Base-by-base conservation (phyloP, 192 early-diverging fungal species). In the Podila epigama region DNA sequence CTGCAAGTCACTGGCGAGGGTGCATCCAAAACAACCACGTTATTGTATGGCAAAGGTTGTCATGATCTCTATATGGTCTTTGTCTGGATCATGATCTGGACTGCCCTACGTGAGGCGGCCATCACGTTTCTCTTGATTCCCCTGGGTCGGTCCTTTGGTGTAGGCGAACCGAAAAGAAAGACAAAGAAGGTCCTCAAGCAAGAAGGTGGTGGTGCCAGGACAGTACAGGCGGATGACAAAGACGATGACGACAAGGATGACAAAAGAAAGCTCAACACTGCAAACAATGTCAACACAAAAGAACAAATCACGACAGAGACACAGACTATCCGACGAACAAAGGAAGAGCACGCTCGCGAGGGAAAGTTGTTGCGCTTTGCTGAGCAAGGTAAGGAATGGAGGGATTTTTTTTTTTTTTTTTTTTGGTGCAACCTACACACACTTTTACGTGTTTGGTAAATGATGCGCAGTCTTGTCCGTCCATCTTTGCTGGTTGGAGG, bases 51-150 rank as follows among this genome's bases (percentile, higher is more conserved):
- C 41, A 88, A 86, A 35, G 90, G 90, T 13, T 60, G 66, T 27
- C 81, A 84, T 60, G 92, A 93, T 60, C 37, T 91, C 20, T 80
- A 83, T 27, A 89, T 91, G 75, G 79, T 93, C 1, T 32, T 84
- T 41, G 87, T 89, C 59, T 92, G 88, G 85, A 70, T 92, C 15
- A 79, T 88, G 61, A 84, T 87, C 44, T 87, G 90, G 48, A 89
- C 91, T 0, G 84, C 88, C 8, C 35, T 83, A 1, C 88, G 92
- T 10, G 87, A 89, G 15, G 58, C 84, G 1, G 65, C 82, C 36
- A 84, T 92, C 84, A 72, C 70, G 8, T 83, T 78, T 69, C 6
- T 88, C 13, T 63, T 88, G 11, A 81, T 79, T 33, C 85, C 87
- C 1, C 40, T 86, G 13, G 82, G 68, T 18, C 65, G 56, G 0